These are phyloP conservation scores for Carpinus viminea DNA, from an alignment of 306 rosid species.

Conservation along the genomic window DNA sequence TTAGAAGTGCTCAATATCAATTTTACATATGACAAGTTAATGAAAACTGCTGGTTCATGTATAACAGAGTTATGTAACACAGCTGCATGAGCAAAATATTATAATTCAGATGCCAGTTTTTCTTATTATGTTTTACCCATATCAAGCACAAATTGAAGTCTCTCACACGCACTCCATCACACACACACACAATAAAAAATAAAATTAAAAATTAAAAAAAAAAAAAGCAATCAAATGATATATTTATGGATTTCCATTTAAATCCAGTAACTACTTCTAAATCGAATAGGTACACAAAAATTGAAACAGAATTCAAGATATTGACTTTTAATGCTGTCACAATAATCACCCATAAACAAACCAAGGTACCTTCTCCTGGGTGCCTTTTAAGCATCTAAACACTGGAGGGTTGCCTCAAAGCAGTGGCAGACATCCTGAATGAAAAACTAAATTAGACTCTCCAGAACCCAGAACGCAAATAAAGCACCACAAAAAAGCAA, in stretches of 20 bases:
- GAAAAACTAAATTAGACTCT: conserved; percentile 84
- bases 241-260: conserved; percentile 18
- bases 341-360: conserved; percentile 80
- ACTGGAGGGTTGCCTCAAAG: conserved; percentile 88
- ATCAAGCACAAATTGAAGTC: background rate
- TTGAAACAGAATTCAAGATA: conserved; percentile 28
- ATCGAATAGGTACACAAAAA: conserved; percentile 1
- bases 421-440: conserved; percentile 86
- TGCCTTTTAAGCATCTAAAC: conserved; percentile 89
- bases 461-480: conserved; percentile 50
- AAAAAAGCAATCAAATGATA: conserved; percentile 6
- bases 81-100: conserved; percentile 3
- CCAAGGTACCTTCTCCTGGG: conserved; percentile 99
- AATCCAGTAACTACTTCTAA: conserved; percentile 12
- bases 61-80: background rate
- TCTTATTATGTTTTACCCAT: background rate
- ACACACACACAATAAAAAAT: conserved; percentile 7
- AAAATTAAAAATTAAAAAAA: background rate
- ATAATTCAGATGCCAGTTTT: background rate
- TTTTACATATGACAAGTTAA: background rate
- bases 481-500: conserved; percentile 31
- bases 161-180: conserved; percentile 19
- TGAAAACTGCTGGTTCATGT: background rate
- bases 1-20: background rate
- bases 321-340: conserved; percentile 45